These are phyloP conservation scores for Aspergillus ostianus DNA, from an alignment of 495 filamentous ascomycete genomes.

Conservation along the genomic window DNA sequence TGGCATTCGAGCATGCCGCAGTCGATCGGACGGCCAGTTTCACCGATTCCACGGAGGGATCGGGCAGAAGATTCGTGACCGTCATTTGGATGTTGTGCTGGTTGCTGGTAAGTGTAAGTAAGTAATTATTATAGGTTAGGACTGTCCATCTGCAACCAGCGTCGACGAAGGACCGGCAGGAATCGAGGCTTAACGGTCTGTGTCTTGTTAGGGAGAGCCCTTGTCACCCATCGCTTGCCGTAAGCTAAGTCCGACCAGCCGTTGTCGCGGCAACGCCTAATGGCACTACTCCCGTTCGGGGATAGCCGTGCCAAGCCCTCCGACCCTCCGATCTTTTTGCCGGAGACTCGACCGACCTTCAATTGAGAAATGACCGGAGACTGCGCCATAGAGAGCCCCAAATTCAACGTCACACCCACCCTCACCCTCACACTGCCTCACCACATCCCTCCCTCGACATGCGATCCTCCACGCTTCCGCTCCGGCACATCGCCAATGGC, in stretches of 20 bases:
- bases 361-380: no score
- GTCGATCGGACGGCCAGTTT: conserved; percentile 49
- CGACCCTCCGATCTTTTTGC: conserved; percentile 10
- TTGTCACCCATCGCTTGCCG: conserved; percentile 8
- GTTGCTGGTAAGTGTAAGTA: conserved; percentile 9
- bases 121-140: neutral
- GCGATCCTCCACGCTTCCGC: conserved; percentile 10
- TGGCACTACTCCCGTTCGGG: neutral
- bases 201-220: neutral
- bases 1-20: conserved; percentile 47
- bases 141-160: conserved; percentile 6
- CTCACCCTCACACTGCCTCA: neutral
- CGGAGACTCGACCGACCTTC: neutral
- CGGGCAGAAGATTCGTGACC: conserved; percentile 35
- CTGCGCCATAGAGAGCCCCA: neutral
- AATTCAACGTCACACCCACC: conserved; percentile 4
- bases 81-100: conserved; percentile 30
- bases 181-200: neutral
- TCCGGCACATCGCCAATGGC: neutral
- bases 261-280: conserved; percentile 46
- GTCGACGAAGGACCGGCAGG: neutral
- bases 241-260: conserved; percentile 22
- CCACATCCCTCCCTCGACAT: conserved; percentile 7
- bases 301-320: conserved; percentile 21
- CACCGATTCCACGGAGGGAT: conserved; percentile 42